Conservation (phyloP, 176 grass and related monocot species). For the Rhynchospora tenuis region DNA sequence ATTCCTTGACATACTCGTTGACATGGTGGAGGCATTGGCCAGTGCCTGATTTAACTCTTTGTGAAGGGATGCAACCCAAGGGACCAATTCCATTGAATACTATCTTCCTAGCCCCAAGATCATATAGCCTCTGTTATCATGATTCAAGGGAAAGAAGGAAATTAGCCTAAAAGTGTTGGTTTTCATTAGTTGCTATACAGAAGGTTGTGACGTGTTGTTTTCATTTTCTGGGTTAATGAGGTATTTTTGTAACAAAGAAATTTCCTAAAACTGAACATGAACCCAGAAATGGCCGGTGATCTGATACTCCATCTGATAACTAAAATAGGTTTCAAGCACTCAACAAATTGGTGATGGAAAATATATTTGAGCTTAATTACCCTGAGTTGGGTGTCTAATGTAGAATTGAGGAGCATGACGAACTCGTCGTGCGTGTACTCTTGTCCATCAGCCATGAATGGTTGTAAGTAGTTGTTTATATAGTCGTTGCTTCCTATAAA, state of each 20-base stretch:
- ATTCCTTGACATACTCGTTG: conserved; percentile 59
- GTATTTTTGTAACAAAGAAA: background rate
- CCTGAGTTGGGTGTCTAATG: conserved; percentile 53
- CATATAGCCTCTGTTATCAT: conserved; percentile 49
- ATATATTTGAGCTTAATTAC: conserved; percentile 24
- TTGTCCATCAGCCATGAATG: conserved; percentile 80
- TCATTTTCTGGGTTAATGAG: background rate
- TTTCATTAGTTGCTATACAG: background rate
- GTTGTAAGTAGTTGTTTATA: conserved; percentile 92
- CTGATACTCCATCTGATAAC: background rate
- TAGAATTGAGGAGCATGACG: conserved; percentile 54
- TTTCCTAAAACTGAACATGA: background rate
- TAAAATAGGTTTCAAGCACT: background rate
- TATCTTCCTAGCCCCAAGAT: conserved; percentile 65
- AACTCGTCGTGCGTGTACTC: conserved; percentile 77
- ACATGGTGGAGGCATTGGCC: conserved; percentile 69
- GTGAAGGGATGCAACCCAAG: conserved; percentile 90
- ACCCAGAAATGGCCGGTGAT: background rate
- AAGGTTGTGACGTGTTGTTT: background rate
- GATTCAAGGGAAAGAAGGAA: background rate
- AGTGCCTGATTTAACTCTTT: conserved; percentile 48
- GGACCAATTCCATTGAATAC: conserved; percentile 75
- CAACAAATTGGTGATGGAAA: background rate
- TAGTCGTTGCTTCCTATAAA: conserved; percentile 94
- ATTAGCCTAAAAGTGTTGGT: background rate